Percentiles rank a stretch among this genome's conserved stretches.
phyloP scores from a whole-genome alignment of 345 rosid genomes.

The Firmiana major region DNA sequence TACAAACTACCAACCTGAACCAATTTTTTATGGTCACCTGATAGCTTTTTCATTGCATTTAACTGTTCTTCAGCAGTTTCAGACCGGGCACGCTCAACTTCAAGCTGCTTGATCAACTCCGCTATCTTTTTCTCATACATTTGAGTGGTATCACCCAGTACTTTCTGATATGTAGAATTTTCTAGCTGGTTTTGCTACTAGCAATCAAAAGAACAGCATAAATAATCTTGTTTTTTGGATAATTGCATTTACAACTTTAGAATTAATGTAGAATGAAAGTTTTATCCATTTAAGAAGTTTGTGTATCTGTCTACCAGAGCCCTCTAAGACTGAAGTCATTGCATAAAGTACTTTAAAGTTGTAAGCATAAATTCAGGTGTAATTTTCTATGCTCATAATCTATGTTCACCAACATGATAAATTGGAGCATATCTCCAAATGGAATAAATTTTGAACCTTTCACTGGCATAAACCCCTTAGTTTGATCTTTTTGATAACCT shows the following conservation, averaged over 20 bases:
- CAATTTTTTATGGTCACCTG: slow-evolving; percentile 49
- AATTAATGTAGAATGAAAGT: not conserved
- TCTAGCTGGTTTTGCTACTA: slow-evolving; percentile 67
- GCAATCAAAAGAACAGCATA: slow-evolving; percentile 35
- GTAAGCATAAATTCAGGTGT: not conserved
- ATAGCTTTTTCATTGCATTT: slow-evolving; percentile 40
- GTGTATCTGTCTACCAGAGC: not conserved
- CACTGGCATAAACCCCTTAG: not conserved
- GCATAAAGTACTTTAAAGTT: not conserved
- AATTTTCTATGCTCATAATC: not conserved
- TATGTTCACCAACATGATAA: not conserved
- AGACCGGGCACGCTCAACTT: slow-evolving; percentile 42
- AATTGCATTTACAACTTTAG: not conserved
- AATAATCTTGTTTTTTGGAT: not conserved
- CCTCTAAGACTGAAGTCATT: not conserved
- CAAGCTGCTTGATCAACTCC: slow-evolving; percentile 55
- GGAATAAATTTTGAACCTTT: not conserved
- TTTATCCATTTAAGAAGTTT: not conserved
- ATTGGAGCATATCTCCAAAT: not conserved
- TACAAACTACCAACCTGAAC: slow-evolving; percentile 47
- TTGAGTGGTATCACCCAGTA: slow-evolving; percentile 66
- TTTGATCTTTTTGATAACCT: not conserved
- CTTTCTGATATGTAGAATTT: slow-evolving; percentile 58
- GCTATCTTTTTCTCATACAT: slow-evolving; percentile 75
- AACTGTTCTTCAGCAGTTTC: slow-evolving; percentile 47